Base-by-base conservation (phyloP, 2,329 filamentous ascomycete species). In the Orbilia javanica region DNA sequence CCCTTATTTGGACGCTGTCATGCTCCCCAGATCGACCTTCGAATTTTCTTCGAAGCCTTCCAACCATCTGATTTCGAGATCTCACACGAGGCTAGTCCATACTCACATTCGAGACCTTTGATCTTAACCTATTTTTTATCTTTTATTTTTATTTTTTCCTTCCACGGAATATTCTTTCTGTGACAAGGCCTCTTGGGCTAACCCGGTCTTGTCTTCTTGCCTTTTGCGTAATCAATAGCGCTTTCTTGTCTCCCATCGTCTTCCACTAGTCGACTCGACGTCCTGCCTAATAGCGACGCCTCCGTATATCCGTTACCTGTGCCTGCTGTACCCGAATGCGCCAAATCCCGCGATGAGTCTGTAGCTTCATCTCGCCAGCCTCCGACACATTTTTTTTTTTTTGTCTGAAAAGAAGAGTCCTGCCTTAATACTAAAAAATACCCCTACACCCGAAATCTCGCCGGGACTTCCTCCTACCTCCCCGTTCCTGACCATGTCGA, bases 161-260 rank as follows among this genome's bases (percentile, higher is more conserved):
- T 44, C 5, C 31, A 6, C 55, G 55, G 55, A 27, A 42, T 63
- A 52, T 63, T 53, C 22, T 48, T 64, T 34, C 27, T 44, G 3
- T n/a, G 11, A 25, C 42, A 36, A 36, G 46, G 29, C 42, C 55
- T 69, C 22, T 22, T 42, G 39, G 46, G 50, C 72, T 76, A 76
- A 65, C 65, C 55, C 25, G 34, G 66, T 48, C 46, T 3, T 50
- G 46, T 63, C 18, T 64, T 31, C 52, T 73, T 66, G 36, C 66
- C 60, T 52, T 65, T 70, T 62, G 55, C 29, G 73, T 77, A 77
- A 77, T 77, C 73, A 60, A 77, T 77, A 77, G 73, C 66, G 66
- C 73, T 50, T 27, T 48, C 7, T 67, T 66, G 52, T 42, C 66
- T 39, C 50, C 52, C 73, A 66, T 66, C 66, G 68, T 62, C 55